Evolutionary conservation across 2,329 filamentous ascomycete genomes (phyloP), one percentile per base, ranked within the genome.

Genomic region (Ambrosiella xylebori): DNA sequence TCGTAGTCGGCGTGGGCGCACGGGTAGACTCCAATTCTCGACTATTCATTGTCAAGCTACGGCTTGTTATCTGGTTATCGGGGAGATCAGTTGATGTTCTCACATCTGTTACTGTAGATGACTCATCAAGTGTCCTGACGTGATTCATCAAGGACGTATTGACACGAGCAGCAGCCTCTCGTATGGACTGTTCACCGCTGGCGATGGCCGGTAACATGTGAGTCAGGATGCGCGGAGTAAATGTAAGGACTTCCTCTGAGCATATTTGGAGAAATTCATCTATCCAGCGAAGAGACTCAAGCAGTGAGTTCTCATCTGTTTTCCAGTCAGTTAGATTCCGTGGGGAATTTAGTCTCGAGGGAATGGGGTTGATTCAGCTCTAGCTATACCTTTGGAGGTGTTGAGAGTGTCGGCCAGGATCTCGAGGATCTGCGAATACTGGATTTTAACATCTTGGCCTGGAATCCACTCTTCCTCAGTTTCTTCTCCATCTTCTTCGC

Each of bases 261-360:
- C 90, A 96, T 51, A 98, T 97, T 62, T 97, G 90, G 64, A 98
- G 85, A 68, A 98, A 96, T 61, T 86, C 86, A 63, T 96, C 89
- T 63, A 98, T 89, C 93, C 93, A 98, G 62, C 88, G 81, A 36
- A 98, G 75, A 2, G 90, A 89, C 57, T 95, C 94, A 44, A 96
- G 76, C 50, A 96, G 79, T 63, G 94, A 90, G 65, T 95, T 88
- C 68, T 97, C 89, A 67, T 96, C 90, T 84, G 67, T 63, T 57
- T 44, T 2, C 27, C 27, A 8, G 36, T 44, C 6, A 9, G 57
- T 65, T 59, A 65, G 40, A n/a, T 37, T 61, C 50, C 58, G 57
- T 38, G 9, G 13, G n/a, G 15, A 55, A 39, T 47, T 38, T 51
- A 2, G 13, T 51, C 39, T 41, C n/a, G 9, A 8, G 7, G 36